Evolutionary conservation across 345 rosid genomes (phyloP).

Genomic region (Garcia nutans): DNA sequence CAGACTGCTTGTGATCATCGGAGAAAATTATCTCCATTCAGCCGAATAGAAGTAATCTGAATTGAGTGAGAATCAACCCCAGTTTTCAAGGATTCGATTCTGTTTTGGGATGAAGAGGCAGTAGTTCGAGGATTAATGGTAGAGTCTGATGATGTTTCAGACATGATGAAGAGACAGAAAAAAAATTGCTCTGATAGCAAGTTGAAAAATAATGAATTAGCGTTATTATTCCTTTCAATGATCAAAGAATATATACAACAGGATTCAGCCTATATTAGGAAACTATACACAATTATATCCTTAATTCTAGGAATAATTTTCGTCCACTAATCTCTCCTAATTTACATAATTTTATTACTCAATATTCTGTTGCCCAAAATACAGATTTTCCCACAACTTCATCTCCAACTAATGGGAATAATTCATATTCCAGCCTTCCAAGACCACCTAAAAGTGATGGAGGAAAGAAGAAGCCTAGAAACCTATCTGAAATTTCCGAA

Average conservation of each 20-base stretch:
- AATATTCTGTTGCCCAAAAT: too few relatives aligned
- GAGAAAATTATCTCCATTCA: slow-evolving; percentile 2
- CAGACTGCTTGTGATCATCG: background rate
- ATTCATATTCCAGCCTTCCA: too few relatives aligned
- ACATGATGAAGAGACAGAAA: background rate
- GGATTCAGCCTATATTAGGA: background rate
- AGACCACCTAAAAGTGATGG: too few relatives aligned
- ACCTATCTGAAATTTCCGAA: too few relatives aligned
- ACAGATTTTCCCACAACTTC: background rate
- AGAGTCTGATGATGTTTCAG: too few relatives aligned
- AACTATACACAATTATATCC: background rate
- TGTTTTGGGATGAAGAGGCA: background rate
- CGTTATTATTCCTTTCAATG: too few relatives aligned
- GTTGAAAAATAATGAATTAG: background rate
- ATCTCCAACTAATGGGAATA: too few relatives aligned
- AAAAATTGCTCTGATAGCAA: background rate
- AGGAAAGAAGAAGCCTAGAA: too few relatives aligned
- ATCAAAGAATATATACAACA: background rate
- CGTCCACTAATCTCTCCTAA: background rate
- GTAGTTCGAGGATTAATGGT: background rate
- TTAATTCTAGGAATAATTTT: background rate
- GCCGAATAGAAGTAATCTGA: too few relatives aligned
- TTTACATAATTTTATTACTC: background rate
- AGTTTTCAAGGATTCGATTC: background rate
- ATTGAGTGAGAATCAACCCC: too few relatives aligned